phyloP scores from a whole-genome alignment of 2,329 filamentous ascomycete genomes.

The Fusarium cyanostomum region DNA sequence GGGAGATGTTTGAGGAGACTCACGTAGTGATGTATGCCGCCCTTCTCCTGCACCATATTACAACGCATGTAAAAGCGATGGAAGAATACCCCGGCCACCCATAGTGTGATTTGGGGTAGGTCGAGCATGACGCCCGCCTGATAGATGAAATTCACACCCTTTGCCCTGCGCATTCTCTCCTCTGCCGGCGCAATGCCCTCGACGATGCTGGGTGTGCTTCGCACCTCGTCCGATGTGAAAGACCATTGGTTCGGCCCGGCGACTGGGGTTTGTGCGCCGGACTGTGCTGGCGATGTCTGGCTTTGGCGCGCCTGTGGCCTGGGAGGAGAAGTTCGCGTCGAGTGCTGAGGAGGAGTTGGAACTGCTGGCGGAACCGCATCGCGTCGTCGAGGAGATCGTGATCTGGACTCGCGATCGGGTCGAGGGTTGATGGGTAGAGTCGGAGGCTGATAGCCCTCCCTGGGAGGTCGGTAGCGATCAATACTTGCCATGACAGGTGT shows the following conservation, averaged over 20 bases:
- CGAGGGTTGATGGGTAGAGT: slow-evolving; percentile 51
- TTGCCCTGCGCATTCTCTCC: slow-evolving; percentile 83
- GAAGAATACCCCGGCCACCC: slow-evolving; percentile 92
- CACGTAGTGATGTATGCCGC: slow-evolving; percentile 90
- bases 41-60: slow-evolving; percentile 79
- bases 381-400: slow-evolving; percentile 58
- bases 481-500: slow-evolving; percentile 64
- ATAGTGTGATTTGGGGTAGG: slow-evolving; percentile 89
- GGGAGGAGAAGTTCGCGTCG: slow-evolving; percentile 64
- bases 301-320: slow-evolving; percentile 56
- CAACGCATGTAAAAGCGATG: slow-evolving; percentile 95
- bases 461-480: slow-evolving; percentile 66
- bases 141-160: slow-evolving; percentile 96
- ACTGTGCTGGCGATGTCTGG: slow-evolving; percentile 55
- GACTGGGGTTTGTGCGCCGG: slow-evolving; percentile 50
- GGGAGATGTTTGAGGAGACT: slow-evolving; percentile 45
- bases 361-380: slow-evolving; percentile 67
- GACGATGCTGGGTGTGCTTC: slow-evolving; percentile 82
- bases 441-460: slow-evolving; percentile 67
- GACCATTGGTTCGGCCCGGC: slow-evolving; percentile 77
- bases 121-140: slow-evolving; percentile 94
- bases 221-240: slow-evolving; percentile 84
- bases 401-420: slow-evolving; percentile 59
- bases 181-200: slow-evolving; percentile 81
- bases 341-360: slow-evolving; percentile 67